phyloP scores from a whole-genome alignment of 768 basidiomycete species.

The Phanerochaete carnosa region DNA sequence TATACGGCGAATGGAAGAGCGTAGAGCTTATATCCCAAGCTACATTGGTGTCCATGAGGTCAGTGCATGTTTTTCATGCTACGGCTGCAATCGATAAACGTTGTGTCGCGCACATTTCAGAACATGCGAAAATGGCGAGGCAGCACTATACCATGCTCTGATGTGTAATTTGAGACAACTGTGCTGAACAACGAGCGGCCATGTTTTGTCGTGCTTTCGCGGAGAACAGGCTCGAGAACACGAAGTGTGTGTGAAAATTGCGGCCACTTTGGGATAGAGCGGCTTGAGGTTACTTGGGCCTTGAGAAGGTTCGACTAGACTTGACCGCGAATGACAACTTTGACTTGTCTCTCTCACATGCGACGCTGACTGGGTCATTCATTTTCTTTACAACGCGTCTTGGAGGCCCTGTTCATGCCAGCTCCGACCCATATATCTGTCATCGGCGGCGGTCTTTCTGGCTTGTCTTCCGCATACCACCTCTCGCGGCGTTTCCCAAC shows the following conservation, averaged over 20 bases:
- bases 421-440: conserved; percentile 9
- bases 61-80: not conserved
- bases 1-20: not conserved
- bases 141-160: not conserved
- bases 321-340: not conserved
- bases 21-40: not conserved
- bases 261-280: not conserved
- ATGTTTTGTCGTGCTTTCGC: too few relatives aligned
- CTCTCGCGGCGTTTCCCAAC: conserved; percentile 63
- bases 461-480: conserved; percentile 79
- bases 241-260: not conserved
- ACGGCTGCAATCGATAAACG: not conserved
- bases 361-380: not conserved
- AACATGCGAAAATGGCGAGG: not conserved
- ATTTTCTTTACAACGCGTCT: not conserved
- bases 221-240: too few relatives aligned
- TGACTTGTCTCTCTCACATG: not conserved
- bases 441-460: conserved; percentile 79
- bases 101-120: not conserved
- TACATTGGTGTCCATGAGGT: not conserved
- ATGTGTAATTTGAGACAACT: not conserved
- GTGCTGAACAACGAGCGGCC: too few relatives aligned
- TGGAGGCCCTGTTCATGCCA: not conserved
- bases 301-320: not conserved
- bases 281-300: not conserved